Conservation (phyloP, 2,329 filamentous ascomycete species). For the Diaporthe sp. region DNA sequence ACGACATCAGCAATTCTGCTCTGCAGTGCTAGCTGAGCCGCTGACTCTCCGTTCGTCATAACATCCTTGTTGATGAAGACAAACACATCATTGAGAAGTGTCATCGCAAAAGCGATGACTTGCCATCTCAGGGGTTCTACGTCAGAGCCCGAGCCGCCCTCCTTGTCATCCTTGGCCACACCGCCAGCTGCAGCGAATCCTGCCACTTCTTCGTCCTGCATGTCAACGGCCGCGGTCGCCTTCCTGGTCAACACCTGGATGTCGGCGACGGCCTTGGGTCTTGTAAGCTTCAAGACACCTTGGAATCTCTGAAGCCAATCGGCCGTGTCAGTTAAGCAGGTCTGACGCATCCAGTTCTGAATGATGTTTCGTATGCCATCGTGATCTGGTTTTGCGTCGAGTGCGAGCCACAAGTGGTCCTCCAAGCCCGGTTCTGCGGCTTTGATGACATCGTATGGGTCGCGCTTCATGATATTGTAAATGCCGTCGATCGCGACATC, state of each 20-base stretch:
- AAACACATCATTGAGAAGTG: slow-evolving; percentile 87
- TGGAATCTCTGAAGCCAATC: slow-evolving; percentile 94
- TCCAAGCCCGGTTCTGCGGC: slow-evolving; percentile 85
- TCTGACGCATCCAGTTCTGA: slow-evolving; percentile 93
- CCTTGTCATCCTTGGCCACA: slow-evolving; percentile 69
- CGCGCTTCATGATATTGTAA: slow-evolving; percentile 94
- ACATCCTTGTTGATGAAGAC: slow-evolving; percentile 83
- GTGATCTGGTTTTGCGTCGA: slow-evolving; percentile 83
- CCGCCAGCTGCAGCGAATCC: slow-evolving; percentile 87
- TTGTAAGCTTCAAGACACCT: slow-evolving; percentile 88
- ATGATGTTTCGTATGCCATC: slow-evolving; percentile 88
- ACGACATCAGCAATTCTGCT: slow-evolving; percentile 91
- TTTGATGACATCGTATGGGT: slow-evolving; percentile 84
- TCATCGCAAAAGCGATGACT: slow-evolving; percentile 93
- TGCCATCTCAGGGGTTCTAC: slow-evolving; percentile 96
- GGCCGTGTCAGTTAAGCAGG: slow-evolving; percentile 81
- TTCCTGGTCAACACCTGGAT: slow-evolving; percentile 59
- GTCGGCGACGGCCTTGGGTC: slow-evolving; percentile 72
- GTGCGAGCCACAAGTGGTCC: slow-evolving; percentile 90
- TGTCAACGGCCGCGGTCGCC: slow-evolving; percentile 73
- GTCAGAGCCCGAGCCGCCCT: slow-evolving; percentile 65
- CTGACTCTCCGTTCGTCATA: slow-evolving; percentile 81
- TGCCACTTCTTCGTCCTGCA: slow-evolving; percentile 96
- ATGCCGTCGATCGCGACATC: slow-evolving; percentile 89
- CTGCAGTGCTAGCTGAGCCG: slow-evolving; percentile 83